Evolutionary conservation across 805 yeast species (phyloP).

Genomic region (Pichia exigua): DNA sequence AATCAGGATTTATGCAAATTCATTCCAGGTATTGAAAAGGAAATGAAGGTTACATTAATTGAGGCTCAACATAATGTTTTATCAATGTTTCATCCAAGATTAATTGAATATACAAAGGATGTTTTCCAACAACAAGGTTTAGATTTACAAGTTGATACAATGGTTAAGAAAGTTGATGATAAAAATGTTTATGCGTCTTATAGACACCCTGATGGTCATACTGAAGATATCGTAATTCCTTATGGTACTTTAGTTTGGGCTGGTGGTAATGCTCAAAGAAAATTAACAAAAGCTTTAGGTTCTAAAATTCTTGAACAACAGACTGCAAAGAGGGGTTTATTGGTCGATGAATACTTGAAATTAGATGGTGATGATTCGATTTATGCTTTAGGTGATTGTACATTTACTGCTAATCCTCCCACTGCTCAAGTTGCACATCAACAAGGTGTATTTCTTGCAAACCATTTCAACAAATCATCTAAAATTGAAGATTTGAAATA

Average conservation of each 20-base stretch:
- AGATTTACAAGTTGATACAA: constrained; percentile 71
- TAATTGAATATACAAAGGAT: constrained; percentile 72
- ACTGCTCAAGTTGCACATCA: constrained; percentile 98
- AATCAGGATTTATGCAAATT: constrained; percentile 84
- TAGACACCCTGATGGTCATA: constrained; percentile 59
- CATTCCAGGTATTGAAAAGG: constrained; percentile 80
- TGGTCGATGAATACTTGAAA: constrained; percentile 74
- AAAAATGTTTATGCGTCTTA: constrained; percentile 62
- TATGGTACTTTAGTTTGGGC: constrained; percentile 97
- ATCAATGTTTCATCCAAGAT: constrained; percentile 60
- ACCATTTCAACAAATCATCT: constrained; percentile 56
- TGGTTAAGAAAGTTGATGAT: constrained; percentile 79
- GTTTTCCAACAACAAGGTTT: constrained; percentile 63
- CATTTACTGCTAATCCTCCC: constrained; percentile 85
- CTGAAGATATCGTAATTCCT: constrained; percentile 54
- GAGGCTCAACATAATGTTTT: constrained; percentile 90
- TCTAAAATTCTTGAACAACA: constrained; percentile 65
- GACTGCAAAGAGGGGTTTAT: constrained; percentile 83
- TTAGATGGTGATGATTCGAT: constrained; percentile 76
- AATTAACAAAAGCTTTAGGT: constrained; percentile 59
- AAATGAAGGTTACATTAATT: constrained; percentile 74
- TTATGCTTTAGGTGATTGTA: constrained; percentile 92
- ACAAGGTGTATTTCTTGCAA: constrained; percentile 78
- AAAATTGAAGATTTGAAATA: constrained; percentile 52
- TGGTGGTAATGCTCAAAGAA: constrained; percentile 90